Evolutionary conservation across 768 basidiomycete species (phyloP).

Genomic region (Amanita jacksonii): DNA sequence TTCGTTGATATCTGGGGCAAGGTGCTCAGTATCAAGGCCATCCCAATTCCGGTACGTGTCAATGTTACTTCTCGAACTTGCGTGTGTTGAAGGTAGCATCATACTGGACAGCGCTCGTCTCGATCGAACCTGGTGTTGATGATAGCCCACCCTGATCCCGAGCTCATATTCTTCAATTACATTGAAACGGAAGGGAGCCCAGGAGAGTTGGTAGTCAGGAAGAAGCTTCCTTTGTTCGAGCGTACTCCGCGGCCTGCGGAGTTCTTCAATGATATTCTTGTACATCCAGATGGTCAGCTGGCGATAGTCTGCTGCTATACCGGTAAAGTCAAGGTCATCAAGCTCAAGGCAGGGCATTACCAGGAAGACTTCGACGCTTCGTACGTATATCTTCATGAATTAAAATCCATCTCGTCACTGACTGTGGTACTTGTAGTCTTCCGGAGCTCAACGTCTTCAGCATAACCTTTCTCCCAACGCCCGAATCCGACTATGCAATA

Average conservation of each 20-base stretch:
- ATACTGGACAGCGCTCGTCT: constrained; percentile 20
- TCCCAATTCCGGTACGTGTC: constrained; percentile 43
- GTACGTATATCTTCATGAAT: constrained; percentile 30
- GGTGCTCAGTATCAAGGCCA: constrained; percentile 43
- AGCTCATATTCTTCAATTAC: constrained; percentile 55
- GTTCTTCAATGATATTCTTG: constrained; percentile 58
- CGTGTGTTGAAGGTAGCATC: constrained; percentile 10
- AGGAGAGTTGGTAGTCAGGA: constrained; percentile 30
- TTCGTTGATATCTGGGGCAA: constrained; percentile 62
- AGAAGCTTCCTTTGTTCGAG: constrained; percentile 46
- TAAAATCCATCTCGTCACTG: neutral
- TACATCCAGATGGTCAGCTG: constrained; percentile 53
- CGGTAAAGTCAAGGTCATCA: constrained; percentile 60
- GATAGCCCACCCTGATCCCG: constrained; percentile 70
- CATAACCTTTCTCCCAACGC: constrained; percentile 47
- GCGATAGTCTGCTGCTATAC: constrained; percentile 59
- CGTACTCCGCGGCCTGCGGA: constrained; percentile 52
- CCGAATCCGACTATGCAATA: constrained; percentile 37
- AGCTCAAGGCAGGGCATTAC: constrained; percentile 44
- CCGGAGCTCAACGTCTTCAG: constrained; percentile 62
- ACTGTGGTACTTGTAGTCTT: constrained; percentile 28
- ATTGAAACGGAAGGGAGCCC: constrained; percentile 23
- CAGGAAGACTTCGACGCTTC: constrained; percentile 51
- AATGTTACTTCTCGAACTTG: constrained; percentile 1
- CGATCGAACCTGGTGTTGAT: constrained; percentile 53